Evolutionary conservation across 306 rosid species (phyloP), one percentile per base, ranked within the genome.

Genomic region (Trifolium repens): DNA sequence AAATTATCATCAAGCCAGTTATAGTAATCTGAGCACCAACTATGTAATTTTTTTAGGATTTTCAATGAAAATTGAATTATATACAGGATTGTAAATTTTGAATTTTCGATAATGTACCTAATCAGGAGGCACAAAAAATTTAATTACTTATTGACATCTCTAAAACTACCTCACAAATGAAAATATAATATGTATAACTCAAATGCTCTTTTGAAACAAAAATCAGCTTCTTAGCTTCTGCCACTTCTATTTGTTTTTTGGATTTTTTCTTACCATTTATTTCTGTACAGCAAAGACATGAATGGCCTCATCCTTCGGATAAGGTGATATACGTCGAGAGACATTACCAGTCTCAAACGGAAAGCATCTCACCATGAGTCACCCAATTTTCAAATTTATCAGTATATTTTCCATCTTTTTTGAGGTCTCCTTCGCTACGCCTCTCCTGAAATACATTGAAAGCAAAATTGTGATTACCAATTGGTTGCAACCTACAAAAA

Each of bases 271-370:
- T 78, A 59, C 80, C 86, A 66, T 78, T 85, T 85, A 78, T 88
- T 89, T 78, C 78, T 85, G 87, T 89, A 87, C 82, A 83, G 35
- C 70, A 71, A 63, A 63, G 78, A 64, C 81, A 81, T 74, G 78
- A 84, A 85, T 65, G 34, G 34, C 79, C 81, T 67, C 86, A 80
- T 76, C 94, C 91, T 89, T 89, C 71, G 90, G 88, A 87, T 71
- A 84, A 68, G 72, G 67, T n/a, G 68, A 44, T 73, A 67, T 10
- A 44, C 55, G 71, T 69, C 53, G 79, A 19, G 64, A 37, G 62
- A 19, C 73, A 63, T 44, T 5, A 74, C 46, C 55, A 57, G 59
- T 60, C 67, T 77, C 63, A 65, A 72, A 55, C 69, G 80, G 40
- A 87, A 47, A 78, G 80, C 74, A 84, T 53, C 34, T 80, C 90